Percentiles rank a stretch among this genome's conserved stretches.
phyloP scores from a whole-genome alignment of 2,329 filamentous ascomycete genomes.

The Aspergillus calidoustus region DNA sequence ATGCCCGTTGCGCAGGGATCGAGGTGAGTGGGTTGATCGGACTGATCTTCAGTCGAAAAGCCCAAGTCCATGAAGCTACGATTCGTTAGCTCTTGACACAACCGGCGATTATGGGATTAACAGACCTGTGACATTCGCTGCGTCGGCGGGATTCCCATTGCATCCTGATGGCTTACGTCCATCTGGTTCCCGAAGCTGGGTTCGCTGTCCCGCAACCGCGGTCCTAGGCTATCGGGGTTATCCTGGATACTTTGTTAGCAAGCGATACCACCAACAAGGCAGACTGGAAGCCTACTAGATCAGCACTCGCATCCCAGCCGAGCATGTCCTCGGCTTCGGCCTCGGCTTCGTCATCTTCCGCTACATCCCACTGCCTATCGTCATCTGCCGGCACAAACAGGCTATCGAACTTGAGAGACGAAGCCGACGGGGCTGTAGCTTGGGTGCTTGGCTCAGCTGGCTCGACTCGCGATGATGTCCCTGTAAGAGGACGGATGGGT shows the following conservation, averaged over 20 bases:
- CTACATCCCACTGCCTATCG: constrained; percentile 64
- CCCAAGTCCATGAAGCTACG: constrained; percentile 43
- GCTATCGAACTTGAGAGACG: constrained; percentile 57
- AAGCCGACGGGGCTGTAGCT: constrained; percentile 30
- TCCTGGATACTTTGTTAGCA: constrained; percentile 28
- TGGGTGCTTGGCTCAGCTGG: constrained; percentile 27
- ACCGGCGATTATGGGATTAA: constrained; percentile 1
- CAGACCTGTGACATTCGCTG: constrained; percentile 55
- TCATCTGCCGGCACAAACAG: constrained; percentile 67
- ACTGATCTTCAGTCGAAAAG: constrained; percentile 46
- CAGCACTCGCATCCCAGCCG: constrained; percentile 64
- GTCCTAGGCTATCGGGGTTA: constrained; percentile 33
- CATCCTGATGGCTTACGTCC: constrained; percentile 33
- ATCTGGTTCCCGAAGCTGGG: constrained; percentile 27
- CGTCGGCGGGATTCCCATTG: constrained; percentile 51
- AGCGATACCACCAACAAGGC: not conserved
- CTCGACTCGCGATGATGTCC: constrained; percentile 30
- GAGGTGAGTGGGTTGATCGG: not conserved
- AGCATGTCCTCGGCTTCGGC: constrained; percentile 64
- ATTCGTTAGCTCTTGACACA: constrained; percentile 26
- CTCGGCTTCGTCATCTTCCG: constrained; percentile 58
- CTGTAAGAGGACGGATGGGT: constrained; percentile 39
- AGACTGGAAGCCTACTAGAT: constrained; percentile 43
- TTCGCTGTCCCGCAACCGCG: constrained; percentile 41
- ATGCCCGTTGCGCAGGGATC: not conserved